Evolutionary conservation across 2,329 filamentous ascomycete genomes (phyloP).

Genomic region (Tolypocladium ovalisporum): DNA sequence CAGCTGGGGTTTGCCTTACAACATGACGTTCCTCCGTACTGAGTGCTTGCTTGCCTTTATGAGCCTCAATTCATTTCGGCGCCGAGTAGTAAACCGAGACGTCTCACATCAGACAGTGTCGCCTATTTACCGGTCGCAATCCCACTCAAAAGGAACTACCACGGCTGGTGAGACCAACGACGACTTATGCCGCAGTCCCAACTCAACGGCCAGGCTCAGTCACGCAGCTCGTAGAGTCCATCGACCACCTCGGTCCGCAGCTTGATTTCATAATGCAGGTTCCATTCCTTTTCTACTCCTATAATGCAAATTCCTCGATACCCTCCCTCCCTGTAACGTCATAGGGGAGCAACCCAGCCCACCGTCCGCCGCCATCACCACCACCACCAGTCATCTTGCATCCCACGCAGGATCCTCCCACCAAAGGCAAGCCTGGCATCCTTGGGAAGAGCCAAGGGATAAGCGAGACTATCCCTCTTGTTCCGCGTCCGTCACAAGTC

Average conservation of each 20-base stretch:
- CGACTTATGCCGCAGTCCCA: not conserved
- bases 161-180: not conserved
- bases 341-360: conserved; percentile 16
- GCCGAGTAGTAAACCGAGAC: not conserved
- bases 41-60: too few relatives aligned
- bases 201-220: not conserved
- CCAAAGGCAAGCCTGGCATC: conserved; percentile 4
- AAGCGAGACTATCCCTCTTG: conserved; percentile 1
- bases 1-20: not conserved
- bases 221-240: not conserved
- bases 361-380: conserved; percentile 6
- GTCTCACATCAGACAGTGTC: not conserved
- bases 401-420: conserved; percentile 1
- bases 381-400: conserved; percentile 3
- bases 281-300: conserved; percentile 26
- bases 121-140: not conserved
- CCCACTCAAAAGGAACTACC: not conserved
- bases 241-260: not conserved
- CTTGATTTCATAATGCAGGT: conserved; percentile 12
- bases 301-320: conserved; percentile 23
- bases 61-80: not conserved
- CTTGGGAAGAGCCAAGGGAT: not conserved
- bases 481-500: not conserved
- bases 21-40: too few relatives aligned
- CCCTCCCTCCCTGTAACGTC: conserved; percentile 15